Evolutionary conservation across 2,329 filamentous ascomycete species (phyloP).

Genomic region (Colletotrichum eleusines): DNA sequence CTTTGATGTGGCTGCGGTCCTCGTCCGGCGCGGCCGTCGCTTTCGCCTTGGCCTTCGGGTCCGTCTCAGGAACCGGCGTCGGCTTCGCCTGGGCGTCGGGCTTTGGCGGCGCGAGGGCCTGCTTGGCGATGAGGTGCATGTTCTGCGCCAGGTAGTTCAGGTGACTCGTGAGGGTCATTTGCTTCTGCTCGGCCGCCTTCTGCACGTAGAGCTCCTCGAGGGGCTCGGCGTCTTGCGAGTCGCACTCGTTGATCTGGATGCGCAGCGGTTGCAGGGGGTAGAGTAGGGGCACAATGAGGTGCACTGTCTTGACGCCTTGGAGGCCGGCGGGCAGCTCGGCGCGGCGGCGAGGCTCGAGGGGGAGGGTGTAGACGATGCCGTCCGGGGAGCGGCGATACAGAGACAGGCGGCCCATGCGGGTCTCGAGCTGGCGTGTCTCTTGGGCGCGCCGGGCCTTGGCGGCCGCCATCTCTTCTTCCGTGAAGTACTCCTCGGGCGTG

Average conservation of each 20-base stretch:
- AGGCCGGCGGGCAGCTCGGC: constrained; percentile 71
- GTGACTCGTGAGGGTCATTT: constrained; percentile 77
- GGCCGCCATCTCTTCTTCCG: constrained; percentile 68
- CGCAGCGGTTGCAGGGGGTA: constrained; percentile 79
- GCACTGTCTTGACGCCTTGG: constrained; percentile 71
- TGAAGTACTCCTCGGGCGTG: constrained; percentile 63
- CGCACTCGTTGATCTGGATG: constrained; percentile 74
- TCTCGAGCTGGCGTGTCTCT: constrained; percentile 80
- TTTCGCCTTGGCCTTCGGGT: constrained; percentile 44
- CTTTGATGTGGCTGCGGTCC: constrained; percentile 74
- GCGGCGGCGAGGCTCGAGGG: constrained; percentile 74
- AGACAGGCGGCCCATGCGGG: constrained; percentile 76
- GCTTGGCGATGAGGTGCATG: constrained; percentile 74
- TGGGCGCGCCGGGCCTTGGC: constrained; percentile 73
- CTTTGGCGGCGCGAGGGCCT: constrained; percentile 51
- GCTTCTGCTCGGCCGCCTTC: constrained; percentile 66
- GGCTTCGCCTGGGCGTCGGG: constrained; percentile 43
- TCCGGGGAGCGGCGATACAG: constrained; percentile 77
- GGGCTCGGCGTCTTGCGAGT: constrained; percentile 68
- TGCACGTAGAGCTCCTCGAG: constrained; percentile 75
- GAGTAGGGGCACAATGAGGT: constrained; percentile 75
- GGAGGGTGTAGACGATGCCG: constrained; percentile 77
- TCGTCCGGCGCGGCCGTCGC: constrained; percentile 46
- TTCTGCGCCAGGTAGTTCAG: constrained; percentile 81
- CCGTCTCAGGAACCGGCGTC: constrained; percentile 30